These are phyloP conservation scores for Dicorynia guianensis DNA, from an alignment of 306 rosid species.

Conservation along the genomic window DNA sequence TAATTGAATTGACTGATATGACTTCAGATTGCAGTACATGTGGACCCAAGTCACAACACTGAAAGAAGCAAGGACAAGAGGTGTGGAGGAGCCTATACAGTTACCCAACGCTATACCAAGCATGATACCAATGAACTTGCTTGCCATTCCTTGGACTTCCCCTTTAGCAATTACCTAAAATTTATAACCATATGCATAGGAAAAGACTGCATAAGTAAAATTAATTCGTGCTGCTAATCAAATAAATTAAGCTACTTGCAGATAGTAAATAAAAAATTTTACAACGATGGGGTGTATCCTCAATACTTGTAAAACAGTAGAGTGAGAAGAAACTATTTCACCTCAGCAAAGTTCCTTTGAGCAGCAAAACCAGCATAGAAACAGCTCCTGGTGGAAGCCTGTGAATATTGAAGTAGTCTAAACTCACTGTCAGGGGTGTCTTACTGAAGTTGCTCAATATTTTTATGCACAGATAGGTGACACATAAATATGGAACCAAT, in stretches of 20 bases:
- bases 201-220: not conserved
- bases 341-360: slow-evolving; percentile 99
- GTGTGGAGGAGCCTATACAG: slow-evolving; percentile 73
- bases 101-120: slow-evolving; percentile 90
- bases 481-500: not conserved
- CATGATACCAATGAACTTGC: slow-evolving; percentile 84
- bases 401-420: slow-evolving; percentile 45
- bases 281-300: slow-evolving; percentile 22
- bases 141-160: slow-evolving; percentile 98
- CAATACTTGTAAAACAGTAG: not conserved
- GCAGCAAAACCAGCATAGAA: slow-evolving; percentile 99
- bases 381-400: slow-evolving; percentile 98
- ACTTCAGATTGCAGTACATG: slow-evolving; percentile 96
- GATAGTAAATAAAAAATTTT: slow-evolving; percentile 30
- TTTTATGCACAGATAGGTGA: slow-evolving; percentile 19
- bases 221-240: not conserved
- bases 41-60: slow-evolving; percentile 82
- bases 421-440: slow-evolving; percentile 20
- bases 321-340: slow-evolving; percentile 42
- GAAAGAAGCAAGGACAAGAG: slow-evolving; percentile 79
- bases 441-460: slow-evolving; percentile 21
- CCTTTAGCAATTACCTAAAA: slow-evolving; percentile 96
- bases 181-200: slow-evolving; percentile 36
- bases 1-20: slow-evolving; percentile 85
- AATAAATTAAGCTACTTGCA: slow-evolving; percentile 20